These are phyloP conservation scores for Pseudoturritis turrita DNA, from an alignment of 345 rosid genomes.

Conservation along the genomic window DNA sequence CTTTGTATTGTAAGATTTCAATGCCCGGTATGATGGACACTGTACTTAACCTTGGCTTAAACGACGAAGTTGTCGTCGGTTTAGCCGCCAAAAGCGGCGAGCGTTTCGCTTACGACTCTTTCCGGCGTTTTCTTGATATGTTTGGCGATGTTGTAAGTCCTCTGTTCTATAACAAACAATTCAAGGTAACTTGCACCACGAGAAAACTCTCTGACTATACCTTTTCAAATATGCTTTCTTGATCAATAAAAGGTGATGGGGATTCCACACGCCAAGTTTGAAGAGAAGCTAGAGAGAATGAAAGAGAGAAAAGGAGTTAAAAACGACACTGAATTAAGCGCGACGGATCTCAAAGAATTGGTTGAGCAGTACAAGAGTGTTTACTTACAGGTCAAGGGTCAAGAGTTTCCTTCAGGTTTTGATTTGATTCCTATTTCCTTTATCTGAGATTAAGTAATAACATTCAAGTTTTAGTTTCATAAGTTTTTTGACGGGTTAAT, in stretches of 20 bases:
- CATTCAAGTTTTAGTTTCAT: neutral
- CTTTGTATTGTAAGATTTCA: constrained; percentile 49
- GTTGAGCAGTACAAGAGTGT: constrained; percentile 83
- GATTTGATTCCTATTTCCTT: neutral
- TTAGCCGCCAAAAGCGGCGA: constrained; percentile 81
- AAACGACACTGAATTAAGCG: constrained; percentile 67
- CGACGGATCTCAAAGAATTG: constrained; percentile 73
- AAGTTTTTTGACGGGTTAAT: neutral
- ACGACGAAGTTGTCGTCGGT: constrained; percentile 73
- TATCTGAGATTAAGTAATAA: neutral
- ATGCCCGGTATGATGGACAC: constrained; percentile 99
- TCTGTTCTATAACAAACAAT: neutral
- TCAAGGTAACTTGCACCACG: neutral
- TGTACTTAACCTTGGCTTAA: constrained; percentile 92
- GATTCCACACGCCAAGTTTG: constrained; percentile 76
- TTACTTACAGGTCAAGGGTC: constrained; percentile 55
- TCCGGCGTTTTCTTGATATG: constrained; percentile 91
- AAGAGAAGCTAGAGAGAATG: constrained; percentile 65
- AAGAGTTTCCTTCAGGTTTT: constrained; percentile 83
- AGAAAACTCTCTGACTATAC: neutral
- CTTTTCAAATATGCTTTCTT: neutral
- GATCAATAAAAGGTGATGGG: constrained; percentile 64
- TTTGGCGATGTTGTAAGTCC: constrained; percentile 85
- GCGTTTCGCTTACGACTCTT: constrained; percentile 89
- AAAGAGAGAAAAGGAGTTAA: constrained; percentile 58